phyloP scores from a whole-genome alignment of 208 protist genomes.

The Wallacemonas sp. region DNA sequence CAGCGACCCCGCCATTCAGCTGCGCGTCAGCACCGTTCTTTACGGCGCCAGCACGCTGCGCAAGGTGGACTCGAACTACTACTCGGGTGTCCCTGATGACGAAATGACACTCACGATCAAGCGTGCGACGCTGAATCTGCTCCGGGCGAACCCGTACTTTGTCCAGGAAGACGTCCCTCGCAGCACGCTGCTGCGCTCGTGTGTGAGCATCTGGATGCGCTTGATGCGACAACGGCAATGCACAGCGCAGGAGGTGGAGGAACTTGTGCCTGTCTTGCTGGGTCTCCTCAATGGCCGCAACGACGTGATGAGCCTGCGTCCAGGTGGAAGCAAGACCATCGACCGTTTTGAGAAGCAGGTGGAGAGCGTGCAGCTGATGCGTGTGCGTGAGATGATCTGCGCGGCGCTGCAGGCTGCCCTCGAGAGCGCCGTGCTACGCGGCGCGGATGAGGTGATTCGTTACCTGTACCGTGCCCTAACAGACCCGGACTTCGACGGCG shows the following conservation, averaged over 20 bases:
- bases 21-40: slow-evolving; percentile 63
- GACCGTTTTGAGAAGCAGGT: slow-evolving; percentile 42
- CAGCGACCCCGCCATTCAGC: slow-evolving; percentile 42
- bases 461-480: slow-evolving; percentile 52
- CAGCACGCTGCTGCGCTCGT: slow-evolving; percentile 46
- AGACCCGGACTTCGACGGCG: slow-evolving; percentile 3
- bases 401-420: slow-evolving; percentile 40
- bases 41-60: slow-evolving; percentile 71
- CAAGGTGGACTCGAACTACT: slow-evolving; percentile 21
- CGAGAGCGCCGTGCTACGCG: slow-evolving; percentile 37
- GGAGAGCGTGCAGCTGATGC: slow-evolving; percentile 51
- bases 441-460: slow-evolving; percentile 63
- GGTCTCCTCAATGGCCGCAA: slow-evolving; percentile 51
- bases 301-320: slow-evolving; percentile 30
- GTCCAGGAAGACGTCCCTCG: slow-evolving; percentile 46
- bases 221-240: slow-evolving; percentile 58
- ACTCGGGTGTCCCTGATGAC: slow-evolving; percentile 51
- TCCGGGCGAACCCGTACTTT: slow-evolving; percentile 71
- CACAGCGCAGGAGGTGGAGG: slow-evolving; percentile 38
- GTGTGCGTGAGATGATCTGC: slow-evolving; percentile 69
- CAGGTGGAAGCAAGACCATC: slow-evolving; percentile 4
- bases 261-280: slow-evolving; percentile 53
- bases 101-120: slow-evolving; percentile 53
- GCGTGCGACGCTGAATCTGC: slow-evolving; percentile 33
- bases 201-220: slow-evolving; percentile 47